Evolutionary conservation across 805 yeast species (phyloP), one percentile per base, ranked within the genome.

Genomic region (Candida incommunis): DNA sequence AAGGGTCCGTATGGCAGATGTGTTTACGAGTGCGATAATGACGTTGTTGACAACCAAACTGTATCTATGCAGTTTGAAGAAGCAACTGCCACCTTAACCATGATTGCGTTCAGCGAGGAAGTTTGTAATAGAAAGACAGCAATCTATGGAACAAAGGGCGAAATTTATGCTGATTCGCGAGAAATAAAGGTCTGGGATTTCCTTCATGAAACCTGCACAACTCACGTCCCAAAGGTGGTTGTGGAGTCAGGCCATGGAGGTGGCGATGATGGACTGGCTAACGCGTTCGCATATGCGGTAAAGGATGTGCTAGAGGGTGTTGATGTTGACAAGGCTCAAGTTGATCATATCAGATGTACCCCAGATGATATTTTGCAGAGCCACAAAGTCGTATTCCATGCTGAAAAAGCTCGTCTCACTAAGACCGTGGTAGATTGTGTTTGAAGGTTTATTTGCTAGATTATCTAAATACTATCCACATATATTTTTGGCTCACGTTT

Each of bases 221-320:
- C 43, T 26, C 44, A 44, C 1, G 50, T 52, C 4, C 45, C 46
- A 11, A 44, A n/a, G 20, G 46, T 42, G n/a, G 53, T 48, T 13
- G 43, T 20, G 4, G 50, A 44, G 26, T 54, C 57, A n/a, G 54
- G 54, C 26, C 58, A 54, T 42, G 58, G 58, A 9, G 58, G 58
- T 9, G 58, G 58, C 11, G 58, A 54, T 41, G 45, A 27, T 15
- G 58, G 57, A n/a, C 44, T 54, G 23, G 57, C 57, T n/a, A 26
- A 34, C 11, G 50, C 57, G 13, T 54, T 54, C 47, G 56, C 50
- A 4, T 25, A 42, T 2, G 58, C 55, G 4, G 43, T 54, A 22
- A 23, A 31, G 25, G 54, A 49, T 35, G 50, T 49, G 9, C 15
- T 47, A 13, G 29, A 50, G 4, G 49, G 49, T 22, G 31, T 22